Conservation (phyloP, 257 asterid genomes). For the Jacaranda mimosifolia region DNA sequence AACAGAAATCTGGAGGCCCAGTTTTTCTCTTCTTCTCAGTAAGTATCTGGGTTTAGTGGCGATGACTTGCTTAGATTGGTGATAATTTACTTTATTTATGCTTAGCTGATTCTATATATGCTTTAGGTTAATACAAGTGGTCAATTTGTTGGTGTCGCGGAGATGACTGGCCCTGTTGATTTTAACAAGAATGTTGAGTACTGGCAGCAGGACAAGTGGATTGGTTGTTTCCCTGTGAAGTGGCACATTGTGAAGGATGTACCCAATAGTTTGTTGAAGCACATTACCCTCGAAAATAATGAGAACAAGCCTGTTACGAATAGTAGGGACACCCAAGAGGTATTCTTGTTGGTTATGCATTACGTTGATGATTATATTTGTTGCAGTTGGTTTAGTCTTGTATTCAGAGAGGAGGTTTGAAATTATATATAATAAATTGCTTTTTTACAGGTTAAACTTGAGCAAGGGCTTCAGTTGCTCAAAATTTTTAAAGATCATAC, state of each 20-base stretch:
- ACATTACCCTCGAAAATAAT: constrained; percentile 73
- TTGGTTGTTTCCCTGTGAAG: constrained; percentile 82
- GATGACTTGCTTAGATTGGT: neutral
- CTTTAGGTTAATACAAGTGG: constrained; percentile 77
- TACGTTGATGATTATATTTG: neutral
- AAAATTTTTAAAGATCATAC: constrained; percentile 68
- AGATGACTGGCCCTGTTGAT: constrained; percentile 81
- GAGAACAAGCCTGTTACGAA: constrained; percentile 81
- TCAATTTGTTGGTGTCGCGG: constrained; percentile 81
- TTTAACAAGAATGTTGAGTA: constrained; percentile 74
- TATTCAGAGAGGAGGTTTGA: neutral
- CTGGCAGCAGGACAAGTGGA: constrained; percentile 94
- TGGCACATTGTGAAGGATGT: constrained; percentile 90
- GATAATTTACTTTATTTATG: neutral
- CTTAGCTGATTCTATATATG: neutral
- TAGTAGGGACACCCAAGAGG: constrained; percentile 91
- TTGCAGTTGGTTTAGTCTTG: neutral
- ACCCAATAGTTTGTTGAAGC: constrained; percentile 75
- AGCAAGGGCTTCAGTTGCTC: constrained; percentile 66
- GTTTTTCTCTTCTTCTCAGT: constrained; percentile 77
- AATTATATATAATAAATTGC: neutral
- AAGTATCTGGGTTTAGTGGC: constrained; percentile 24
- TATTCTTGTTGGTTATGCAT: constrained; percentile 2
- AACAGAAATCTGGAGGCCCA: constrained; percentile 57
- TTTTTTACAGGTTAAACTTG: constrained; percentile 57